Base-by-base conservation (phyloP, 495 filamentous ascomycete species). In the Filosporella fistucella region DNA sequence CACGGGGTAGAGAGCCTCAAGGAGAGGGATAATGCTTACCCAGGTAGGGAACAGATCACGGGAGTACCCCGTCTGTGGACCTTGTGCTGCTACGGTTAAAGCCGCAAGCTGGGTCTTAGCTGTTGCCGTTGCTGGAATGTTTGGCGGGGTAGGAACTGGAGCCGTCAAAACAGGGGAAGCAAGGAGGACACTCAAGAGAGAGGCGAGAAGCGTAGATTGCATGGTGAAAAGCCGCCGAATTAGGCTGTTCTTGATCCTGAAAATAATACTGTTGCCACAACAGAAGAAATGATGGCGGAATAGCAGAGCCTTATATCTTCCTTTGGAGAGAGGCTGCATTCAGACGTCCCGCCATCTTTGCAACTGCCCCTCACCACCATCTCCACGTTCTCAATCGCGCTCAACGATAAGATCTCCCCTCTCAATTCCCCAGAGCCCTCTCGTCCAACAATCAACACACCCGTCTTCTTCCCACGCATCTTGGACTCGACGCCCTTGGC, bases 21-120 rank as follows among this genome's bases (percentile, higher is more conserved):
- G 4, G 32, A n/a, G 28, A 30, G 28, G 4, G 32, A 35, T 35
- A 35, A 35, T 35, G 18, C n/a, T 35, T 14, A 5, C 32, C 85
- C 85, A 88, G 54, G 76, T 74, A 4, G 81, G 82, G 65, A 89
- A 89, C 17, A 80, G 62, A 49, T 73, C 73, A 17, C 85, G 81
- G 28, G 65, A 41, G 55, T 89, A 89, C 1, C 57, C 70, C 41
- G 68, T 68, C 38, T 74, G 68, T 23, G 81, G 69, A 17, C 67
- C 70, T 37, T 72, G 65, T 2, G 77, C 61, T 9, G 72, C 68
- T 12, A 82, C 75, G 1, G 73, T 77, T 14, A 89, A 58, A 2
- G 45, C 58, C 1, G 70, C 69, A 12, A 89, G 75, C 48, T 76
- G 66, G 23, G 62, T 72, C 40, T 69, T 63, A 2, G 85, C 85